These are phyloP conservation scores for Gossypium schwendimanii DNA, from an alignment of 441 rosid genomes.

Conservation along the genomic window DNA sequence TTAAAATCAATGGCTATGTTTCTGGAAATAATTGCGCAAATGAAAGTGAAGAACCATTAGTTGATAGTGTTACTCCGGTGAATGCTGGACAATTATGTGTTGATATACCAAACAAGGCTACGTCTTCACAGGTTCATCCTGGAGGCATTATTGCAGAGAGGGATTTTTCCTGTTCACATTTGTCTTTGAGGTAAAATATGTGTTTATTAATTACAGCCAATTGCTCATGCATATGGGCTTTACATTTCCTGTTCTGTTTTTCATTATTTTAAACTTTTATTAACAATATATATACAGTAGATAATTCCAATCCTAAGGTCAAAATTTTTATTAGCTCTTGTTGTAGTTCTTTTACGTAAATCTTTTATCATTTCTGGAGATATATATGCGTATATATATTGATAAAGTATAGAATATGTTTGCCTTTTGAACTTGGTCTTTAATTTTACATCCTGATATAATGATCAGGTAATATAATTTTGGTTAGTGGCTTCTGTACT, in stretches of 20 bases:
- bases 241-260: not conserved
- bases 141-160: conserved; percentile 27
- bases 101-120: conserved; percentile 26
- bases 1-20: conserved; percentile 50
- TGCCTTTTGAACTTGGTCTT: not conserved
- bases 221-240: not conserved
- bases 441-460: not conserved
- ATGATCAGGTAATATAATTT: not conserved
- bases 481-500: not conserved
- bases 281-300: not conserved
- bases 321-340: not conserved
- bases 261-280: not conserved
- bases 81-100: conserved; percentile 35
- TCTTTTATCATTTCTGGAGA: not conserved
- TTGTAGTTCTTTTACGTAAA: not conserved
- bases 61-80: conserved; percentile 24
- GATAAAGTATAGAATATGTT: not conserved
- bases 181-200: conserved; percentile 55
- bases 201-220: not conserved
- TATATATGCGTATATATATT: not conserved
- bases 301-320: not conserved
- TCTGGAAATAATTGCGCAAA: conserved; percentile 27
- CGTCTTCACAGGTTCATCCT: conserved; percentile 36
- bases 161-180: conserved; percentile 27
- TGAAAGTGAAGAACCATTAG: conserved; percentile 37